Conservation (phyloP, 345 rosid species). For the Dipteronia dyeriana region DNA sequence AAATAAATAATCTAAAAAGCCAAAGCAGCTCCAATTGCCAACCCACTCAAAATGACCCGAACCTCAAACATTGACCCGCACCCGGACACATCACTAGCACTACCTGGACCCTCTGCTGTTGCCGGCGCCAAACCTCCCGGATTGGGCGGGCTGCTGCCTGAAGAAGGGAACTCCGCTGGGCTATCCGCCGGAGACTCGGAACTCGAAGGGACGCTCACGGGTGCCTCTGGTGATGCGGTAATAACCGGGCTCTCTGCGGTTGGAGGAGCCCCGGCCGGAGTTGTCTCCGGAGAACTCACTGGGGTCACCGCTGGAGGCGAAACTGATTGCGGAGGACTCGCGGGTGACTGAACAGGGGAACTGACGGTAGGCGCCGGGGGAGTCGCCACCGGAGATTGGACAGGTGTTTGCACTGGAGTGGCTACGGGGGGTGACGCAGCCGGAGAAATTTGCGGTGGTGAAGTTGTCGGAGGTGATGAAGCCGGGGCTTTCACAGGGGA, state of each 20-base stretch:
- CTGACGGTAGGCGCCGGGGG: slow-evolving; percentile 4
- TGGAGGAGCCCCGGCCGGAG: slow-evolving; percentile 35
- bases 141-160: slow-evolving; percentile 39
- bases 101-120: slow-evolving; percentile 26
- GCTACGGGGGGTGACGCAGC: slow-evolving; percentile 3
- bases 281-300: slow-evolving; percentile 15
- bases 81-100: slow-evolving; percentile 41
- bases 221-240: slow-evolving; percentile 35
- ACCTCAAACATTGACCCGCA: slow-evolving; percentile 32
- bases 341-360: slow-evolving; percentile 32
- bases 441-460: slow-evolving; percentile 22
- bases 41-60: slow-evolving; percentile 22
- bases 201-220: slow-evolving; percentile 44
- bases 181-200: slow-evolving; percentile 47
- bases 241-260: slow-evolving; percentile 37
- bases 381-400: neutral
- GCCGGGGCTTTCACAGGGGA: slow-evolving; percentile 22
- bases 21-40: slow-evolving; percentile 34
- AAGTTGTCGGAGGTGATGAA: slow-evolving; percentile 4
- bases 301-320: slow-evolving; percentile 32
- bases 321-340: slow-evolving; percentile 24
- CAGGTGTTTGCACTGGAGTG: neutral
- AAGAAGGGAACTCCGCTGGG: slow-evolving; percentile 56
- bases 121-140: slow-evolving; percentile 38
- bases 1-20: slow-evolving; percentile 14